Base-by-base conservation (phyloP, 2,329 filamentous ascomycete species). In the Claviceps monticola region DNA sequence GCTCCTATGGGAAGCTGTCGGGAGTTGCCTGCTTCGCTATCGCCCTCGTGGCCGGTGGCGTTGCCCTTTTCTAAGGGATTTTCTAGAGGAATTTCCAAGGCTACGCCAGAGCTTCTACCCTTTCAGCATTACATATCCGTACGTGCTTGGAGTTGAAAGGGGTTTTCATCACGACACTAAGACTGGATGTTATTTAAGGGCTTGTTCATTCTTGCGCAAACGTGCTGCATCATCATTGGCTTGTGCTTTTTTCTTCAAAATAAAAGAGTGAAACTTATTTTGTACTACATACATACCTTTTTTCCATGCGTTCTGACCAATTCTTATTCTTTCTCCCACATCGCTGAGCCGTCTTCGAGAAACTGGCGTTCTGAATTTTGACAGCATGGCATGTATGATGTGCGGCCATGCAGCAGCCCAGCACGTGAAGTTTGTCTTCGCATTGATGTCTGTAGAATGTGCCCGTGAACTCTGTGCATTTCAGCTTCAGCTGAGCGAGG, bases 11-110 rank as follows among this genome's bases (percentile, higher is more conserved):
- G 21, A 52, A 49, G 38, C n/a, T 56, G 29, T 57, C 56, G 17
- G 56, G 52, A 11, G 56, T 48, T 44, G 55, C 53, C 47, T 56
- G 49, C 52, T 51, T 55, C 17, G 56, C 53, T 46, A 39, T 56
- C 6, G 55, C 56, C 34, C 21, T 56, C 17, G 8, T 56, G 29
- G 54, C 53, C 17, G 57, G 53, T 16, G 46, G 19, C 17, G 23
- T 50, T 16, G 48, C 55, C n/a, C 49, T 58, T 37, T 46, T 57
- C 21, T 58, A 57, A 55, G 36, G 14, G 23, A 7, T n/a, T 8
- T 9, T 9, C 17, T 8, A 26, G 19, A 17, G 14, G 9, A 2
- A 5, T 21, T 38, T 17, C 38, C 37, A 9, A 29, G n/a, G 48
- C 44, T n/a, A 21, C 11, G n/a, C 14, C 14, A 34, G 21, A 42